phyloP scores from a whole-genome alignment of 2,329 filamentous ascomycete genomes.

The Pseudogymnoascus sp. region DNA sequence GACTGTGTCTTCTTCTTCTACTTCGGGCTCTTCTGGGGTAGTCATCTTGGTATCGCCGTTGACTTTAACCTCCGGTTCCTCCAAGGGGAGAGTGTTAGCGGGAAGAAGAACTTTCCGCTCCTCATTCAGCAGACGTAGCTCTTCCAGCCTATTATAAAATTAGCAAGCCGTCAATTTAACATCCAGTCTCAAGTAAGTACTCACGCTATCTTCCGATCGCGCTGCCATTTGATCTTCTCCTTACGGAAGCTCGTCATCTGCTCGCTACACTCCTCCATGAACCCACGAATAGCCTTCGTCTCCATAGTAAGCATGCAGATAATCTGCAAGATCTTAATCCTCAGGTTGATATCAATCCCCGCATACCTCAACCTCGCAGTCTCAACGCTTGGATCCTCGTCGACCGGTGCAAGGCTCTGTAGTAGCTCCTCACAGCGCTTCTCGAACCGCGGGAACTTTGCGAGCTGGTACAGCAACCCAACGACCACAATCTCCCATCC shows the following conservation, averaged over 20 bases:
- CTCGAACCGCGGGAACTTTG: slow-evolving; percentile 62
- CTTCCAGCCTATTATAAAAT: slow-evolving; percentile 50
- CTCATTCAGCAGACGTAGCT: slow-evolving; percentile 62
- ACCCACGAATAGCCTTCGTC: slow-evolving; percentile 77
- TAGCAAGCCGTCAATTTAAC: slow-evolving; percentile 19
- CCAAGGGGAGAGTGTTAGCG: slow-evolving; percentile 61
- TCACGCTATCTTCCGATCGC: slow-evolving; percentile 61
- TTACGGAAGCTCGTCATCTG: slow-evolving; percentile 94
- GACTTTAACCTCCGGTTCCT: slow-evolving; percentile 39
- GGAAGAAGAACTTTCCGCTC: slow-evolving; percentile 65
- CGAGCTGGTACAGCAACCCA: slow-evolving; percentile 77
- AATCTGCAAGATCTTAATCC: slow-evolving; percentile 73
- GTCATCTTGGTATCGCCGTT: slow-evolving; percentile 54
- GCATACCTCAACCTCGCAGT: slow-evolving; percentile 67
- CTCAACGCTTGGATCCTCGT: slow-evolving; percentile 65
- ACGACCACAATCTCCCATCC: slow-evolving; percentile 90
- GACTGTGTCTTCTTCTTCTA: slow-evolving; percentile 50
- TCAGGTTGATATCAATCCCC: slow-evolving; percentile 71
- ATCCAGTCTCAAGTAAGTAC: slow-evolving; percentile 25
- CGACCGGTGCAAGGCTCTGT: slow-evolving; percentile 68
- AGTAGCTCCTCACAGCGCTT: slow-evolving; percentile 72
- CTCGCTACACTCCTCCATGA: slow-evolving; percentile 86
- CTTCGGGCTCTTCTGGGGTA: slow-evolving; percentile 55
- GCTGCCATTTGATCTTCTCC: slow-evolving; percentile 88
- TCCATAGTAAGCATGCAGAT: slow-evolving; percentile 79